Evolutionary conservation across 2,329 filamentous ascomycete species (phyloP), one percentile per base, ranked within the genome.

Genomic region (Diaporthe capsici): DNA sequence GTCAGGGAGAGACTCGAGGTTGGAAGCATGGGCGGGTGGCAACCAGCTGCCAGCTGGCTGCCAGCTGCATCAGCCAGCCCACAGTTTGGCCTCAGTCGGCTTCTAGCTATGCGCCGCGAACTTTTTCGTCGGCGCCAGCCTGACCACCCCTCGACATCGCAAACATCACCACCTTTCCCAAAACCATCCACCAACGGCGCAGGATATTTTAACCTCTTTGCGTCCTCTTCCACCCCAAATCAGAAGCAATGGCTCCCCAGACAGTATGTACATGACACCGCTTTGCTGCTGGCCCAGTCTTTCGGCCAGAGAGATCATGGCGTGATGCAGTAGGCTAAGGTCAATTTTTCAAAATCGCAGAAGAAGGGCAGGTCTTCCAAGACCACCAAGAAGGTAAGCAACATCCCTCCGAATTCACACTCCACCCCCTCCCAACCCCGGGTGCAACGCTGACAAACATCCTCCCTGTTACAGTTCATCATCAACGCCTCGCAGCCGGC

Each of bases 401-500:
- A 77, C 31, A 65, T 67, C 31, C 73, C n/a, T 13, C 44, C 71
- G 44, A 76, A n/a, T 20, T 37, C 22, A 31, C 47, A 39, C 10
- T 10, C 37, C 37, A 37, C 49, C 63, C 28, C 39, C n/a, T 34
- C 34, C 49, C 13, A 39, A 53, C 37, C 61, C 25, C 58, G 8
- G n/a, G 53, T 51, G 34, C 44, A 47, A 42, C 44, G 31, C 51
- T 73, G 61, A 68, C 53, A 13, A 49, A 74, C 63, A 25, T n/a
- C 60, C 25, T 3, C 44, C 37, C 13, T 75, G 73, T 28, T 20
- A 15, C 82, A 97, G 96, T 99, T 95, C 93, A 93, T 98, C 91
- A 98, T 99, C 94, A 98, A 99, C 91, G 96, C 96, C 88, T 96
- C 95, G 84, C 96, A 98, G 90, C 97, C 97, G 84, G 96, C 96